Percentiles rank a stretch among this genome's conserved stretches.
These are phyloP conservation scores for Penicillium sp. DNA, from an alignment of 2,329 filamentous ascomycete species.

Conservation along the genomic window DNA sequence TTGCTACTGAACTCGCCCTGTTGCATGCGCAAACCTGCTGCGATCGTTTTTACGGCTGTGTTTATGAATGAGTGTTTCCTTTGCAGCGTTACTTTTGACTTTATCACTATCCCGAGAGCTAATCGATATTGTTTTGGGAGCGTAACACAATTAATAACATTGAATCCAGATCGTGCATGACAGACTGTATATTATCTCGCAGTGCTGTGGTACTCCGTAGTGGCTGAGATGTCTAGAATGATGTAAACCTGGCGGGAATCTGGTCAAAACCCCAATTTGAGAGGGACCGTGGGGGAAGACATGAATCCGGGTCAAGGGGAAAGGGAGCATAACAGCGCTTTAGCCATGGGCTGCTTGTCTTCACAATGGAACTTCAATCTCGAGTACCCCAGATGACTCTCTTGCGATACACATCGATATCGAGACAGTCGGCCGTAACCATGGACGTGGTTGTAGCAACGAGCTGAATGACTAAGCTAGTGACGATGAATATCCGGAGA, in stretches of 20 bases:
- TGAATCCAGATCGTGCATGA: not conserved
- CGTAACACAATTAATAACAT: not conserved
- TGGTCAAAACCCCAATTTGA: no score
- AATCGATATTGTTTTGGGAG: not conserved
- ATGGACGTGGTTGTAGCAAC: constrained; percentile 34
- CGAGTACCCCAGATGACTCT: no score
- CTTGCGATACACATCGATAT: no score
- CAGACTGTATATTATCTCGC: not conserved
- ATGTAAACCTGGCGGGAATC: not conserved
- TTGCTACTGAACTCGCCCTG: not conserved
- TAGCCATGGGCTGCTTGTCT: no score
- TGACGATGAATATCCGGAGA: constrained; percentile 40
- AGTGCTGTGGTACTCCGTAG: not conserved
- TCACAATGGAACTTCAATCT: no score
- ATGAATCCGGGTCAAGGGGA: no score
- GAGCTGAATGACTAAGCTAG: constrained; percentile 40
- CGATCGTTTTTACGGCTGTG: constrained; percentile 6
- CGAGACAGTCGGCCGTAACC: not conserved
- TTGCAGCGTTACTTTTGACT: not conserved
- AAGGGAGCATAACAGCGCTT: no score
- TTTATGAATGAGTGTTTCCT: not conserved
- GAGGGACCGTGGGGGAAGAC: not conserved
- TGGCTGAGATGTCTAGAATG: no score
- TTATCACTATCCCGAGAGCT: not conserved
- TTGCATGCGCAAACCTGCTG: not conserved